Percentiles rank a stretch among this genome's conserved stretches.
These are phyloP conservation scores for Amesomyces nigricolor DNA, from an alignment of 2,329 filamentous ascomycete genomes.

Conservation along the genomic window DNA sequence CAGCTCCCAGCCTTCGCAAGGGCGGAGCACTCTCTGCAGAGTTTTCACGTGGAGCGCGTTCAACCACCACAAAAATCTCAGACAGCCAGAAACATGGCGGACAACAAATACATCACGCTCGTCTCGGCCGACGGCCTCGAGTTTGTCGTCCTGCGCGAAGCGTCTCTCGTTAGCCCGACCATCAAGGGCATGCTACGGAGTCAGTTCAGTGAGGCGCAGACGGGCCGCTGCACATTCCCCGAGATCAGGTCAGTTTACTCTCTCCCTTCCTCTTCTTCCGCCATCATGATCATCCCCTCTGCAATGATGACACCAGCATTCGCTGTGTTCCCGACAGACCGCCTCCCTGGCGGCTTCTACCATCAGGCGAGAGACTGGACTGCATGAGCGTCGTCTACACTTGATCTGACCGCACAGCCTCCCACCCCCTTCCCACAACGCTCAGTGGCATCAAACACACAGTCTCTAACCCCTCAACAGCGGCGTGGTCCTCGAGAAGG, in stretches of 20 bases:
- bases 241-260: conserved; percentile 62
- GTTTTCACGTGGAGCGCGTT: conserved; percentile 8
- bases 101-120: conserved; percentile 68
- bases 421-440: neutral
- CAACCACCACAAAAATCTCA: neutral
- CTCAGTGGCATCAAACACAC: neutral
- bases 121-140: conserved; percentile 71
- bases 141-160: conserved; percentile 67
- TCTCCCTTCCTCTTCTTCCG: neutral
- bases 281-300: neutral
- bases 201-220: conserved; percentile 59
- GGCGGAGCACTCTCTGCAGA: neutral
- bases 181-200: conserved; percentile 69
- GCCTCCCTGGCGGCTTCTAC: conserved; percentile 10
- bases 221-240: conserved; percentile 60
- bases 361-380: conserved; percentile 32
- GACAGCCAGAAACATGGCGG: conserved; percentile 22
- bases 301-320: conserved; percentile 35
- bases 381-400: conserved; percentile 54
- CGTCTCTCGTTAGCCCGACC: conserved; percentile 62
- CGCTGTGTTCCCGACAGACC: conserved; percentile 46
- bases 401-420: conserved; percentile 50
- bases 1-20: neutral
- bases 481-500: conserved; percentile 69
- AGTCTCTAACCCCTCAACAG: conserved; percentile 38